Base-by-base conservation (phyloP, 179 eudicot genomes). In the Vitellaria paradoxa region DNA sequence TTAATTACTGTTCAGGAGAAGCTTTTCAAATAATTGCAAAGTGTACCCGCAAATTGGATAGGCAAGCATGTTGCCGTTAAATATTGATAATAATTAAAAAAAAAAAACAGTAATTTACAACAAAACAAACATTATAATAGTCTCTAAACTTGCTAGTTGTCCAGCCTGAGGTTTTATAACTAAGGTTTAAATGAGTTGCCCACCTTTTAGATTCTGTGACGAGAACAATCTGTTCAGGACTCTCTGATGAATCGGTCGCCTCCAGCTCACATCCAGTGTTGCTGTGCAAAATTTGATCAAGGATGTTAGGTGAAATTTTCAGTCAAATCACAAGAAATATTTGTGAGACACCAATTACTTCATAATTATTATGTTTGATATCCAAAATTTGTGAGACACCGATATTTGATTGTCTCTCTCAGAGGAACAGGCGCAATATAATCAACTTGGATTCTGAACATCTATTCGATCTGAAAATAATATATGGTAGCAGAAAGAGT, bases 131-230 rank as follows among this genome's bases (percentile, higher is more conserved):
- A 53, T 13, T 53, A 53, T 10, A 69, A 26, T 11, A 47, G 21
- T 49, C 5, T 69, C 18, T 55, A 30, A 2, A 30, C 75, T 72
- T 72, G 75, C 64, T 72, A 56, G 18, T 42, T 17, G 42, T 20
- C 45, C 23, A 20, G 45, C 20, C 20, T n/a, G 56, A 72, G 17
- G 26, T 52, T 30, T 24, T 52, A 18, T 3, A 52, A 13, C 18
- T 24, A 72, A 20, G 46, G 37, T 42, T 20, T 46, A 14, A 57
- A 45, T 10, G 60, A 12, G 67, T 42, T 60, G 67, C 66, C 46
- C 66, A 84, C 91, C 87, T 88, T 77, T 73, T 80, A 65, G 87
- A 76, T 76, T 86, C 87, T 81, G 61, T 30, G 62, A 80, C 87
- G 73, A 82, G 83, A 73, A 76, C 71, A 23, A 76, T 69, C 30